These are phyloP conservation scores for Sclerotinia spermophila DNA, from an alignment of 2,329 filamentous ascomycete species.

Conservation along the genomic window DNA sequence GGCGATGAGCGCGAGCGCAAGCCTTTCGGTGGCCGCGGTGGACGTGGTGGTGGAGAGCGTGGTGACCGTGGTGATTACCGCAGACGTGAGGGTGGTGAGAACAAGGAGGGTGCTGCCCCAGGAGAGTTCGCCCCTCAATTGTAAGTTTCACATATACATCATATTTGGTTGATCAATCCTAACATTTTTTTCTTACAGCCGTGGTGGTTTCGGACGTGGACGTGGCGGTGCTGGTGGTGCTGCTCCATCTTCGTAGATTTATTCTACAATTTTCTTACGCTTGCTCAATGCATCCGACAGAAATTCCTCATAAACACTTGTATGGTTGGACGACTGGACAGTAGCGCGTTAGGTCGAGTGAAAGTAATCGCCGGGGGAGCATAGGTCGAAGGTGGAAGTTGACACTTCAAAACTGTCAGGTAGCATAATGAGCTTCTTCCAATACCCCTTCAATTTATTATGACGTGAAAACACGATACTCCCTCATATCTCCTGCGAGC, in stretches of 20 bases:
- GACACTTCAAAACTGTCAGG: constrained; percentile 41
- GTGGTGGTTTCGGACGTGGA: constrained; percentile 86
- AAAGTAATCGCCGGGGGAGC: constrained; percentile 47
- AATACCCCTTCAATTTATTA: constrained; percentile 27
- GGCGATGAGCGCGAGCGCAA: constrained; percentile 77
- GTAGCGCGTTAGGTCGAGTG: constrained; percentile 48
- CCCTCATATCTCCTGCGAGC: not conserved
- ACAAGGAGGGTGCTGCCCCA: constrained; percentile 86
- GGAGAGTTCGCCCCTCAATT: constrained; percentile 91
- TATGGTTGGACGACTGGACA: constrained; percentile 43
- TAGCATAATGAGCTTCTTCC: constrained; percentile 40
- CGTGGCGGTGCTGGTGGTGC: constrained; percentile 60
- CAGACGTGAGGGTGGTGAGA: constrained; percentile 71
- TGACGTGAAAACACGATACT: constrained; percentile 14
- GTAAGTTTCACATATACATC: constrained; percentile 47
- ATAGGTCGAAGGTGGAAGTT: constrained; percentile 45
- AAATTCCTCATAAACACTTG: constrained; percentile 34
- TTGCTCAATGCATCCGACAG: constrained; percentile 39
- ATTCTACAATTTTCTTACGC: constrained; percentile 32
- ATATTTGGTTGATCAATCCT: not conserved
- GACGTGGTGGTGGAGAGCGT: constrained; percentile 59
- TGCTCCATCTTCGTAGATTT: constrained; percentile 46
- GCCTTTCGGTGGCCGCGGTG: constrained; percentile 74
- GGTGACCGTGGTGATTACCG: constrained; percentile 83
- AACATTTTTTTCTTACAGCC: constrained; percentile 51